Evolutionary conservation across 192 early-diverging fungal genomes (phyloP).

Genomic region (Entophlyctis luteolus): DNA sequence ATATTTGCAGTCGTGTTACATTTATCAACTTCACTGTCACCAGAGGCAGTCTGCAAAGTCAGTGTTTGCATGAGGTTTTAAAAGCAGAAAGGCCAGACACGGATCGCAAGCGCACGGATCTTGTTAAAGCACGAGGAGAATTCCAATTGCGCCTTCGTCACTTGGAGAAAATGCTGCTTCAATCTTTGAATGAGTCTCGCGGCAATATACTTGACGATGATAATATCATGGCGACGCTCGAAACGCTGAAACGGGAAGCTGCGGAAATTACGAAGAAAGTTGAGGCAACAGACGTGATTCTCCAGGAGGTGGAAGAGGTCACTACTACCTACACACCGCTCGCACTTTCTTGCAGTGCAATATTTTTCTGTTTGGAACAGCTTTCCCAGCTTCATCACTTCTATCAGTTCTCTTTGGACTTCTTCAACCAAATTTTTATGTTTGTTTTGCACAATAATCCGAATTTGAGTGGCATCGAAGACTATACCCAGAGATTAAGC

Average conservation of each 20-base stretch:
- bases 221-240: slow-evolving; percentile 86
- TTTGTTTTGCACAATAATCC: slow-evolving; percentile 75
- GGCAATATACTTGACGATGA: slow-evolving; percentile 98
- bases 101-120: slow-evolving; percentile 84
- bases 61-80: slow-evolving; percentile 94
- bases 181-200: slow-evolving; percentile 88
- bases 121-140: slow-evolving; percentile 94
- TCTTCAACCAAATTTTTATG: slow-evolving; percentile 91
- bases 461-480: slow-evolving; percentile 41
- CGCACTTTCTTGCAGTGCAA: slow-evolving; percentile 82
- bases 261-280: slow-evolving; percentile 90
- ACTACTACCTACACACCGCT: slow-evolving; percentile 86
- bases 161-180: slow-evolving; percentile 88
- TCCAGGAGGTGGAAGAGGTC: slow-evolving; percentile 94
- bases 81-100: slow-evolving; percentile 94
- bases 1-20: slow-evolving; percentile 93
- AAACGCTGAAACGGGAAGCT: slow-evolving; percentile 94
- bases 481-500: slow-evolving; percentile 64
- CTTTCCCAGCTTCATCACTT: slow-evolving; percentile 83
- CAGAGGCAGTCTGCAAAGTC: slow-evolving; percentile 89
- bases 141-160: slow-evolving; percentile 88
- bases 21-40: slow-evolving; percentile 99
- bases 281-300: slow-evolving; percentile 87
- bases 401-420: slow-evolving; percentile 98
- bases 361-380: slow-evolving; percentile 98